Evolutionary conservation across 2,329 filamentous ascomycete genomes (phyloP), one percentile per base, ranked within the genome.

Genomic region (Dryadomyces sulphureus): DNA sequence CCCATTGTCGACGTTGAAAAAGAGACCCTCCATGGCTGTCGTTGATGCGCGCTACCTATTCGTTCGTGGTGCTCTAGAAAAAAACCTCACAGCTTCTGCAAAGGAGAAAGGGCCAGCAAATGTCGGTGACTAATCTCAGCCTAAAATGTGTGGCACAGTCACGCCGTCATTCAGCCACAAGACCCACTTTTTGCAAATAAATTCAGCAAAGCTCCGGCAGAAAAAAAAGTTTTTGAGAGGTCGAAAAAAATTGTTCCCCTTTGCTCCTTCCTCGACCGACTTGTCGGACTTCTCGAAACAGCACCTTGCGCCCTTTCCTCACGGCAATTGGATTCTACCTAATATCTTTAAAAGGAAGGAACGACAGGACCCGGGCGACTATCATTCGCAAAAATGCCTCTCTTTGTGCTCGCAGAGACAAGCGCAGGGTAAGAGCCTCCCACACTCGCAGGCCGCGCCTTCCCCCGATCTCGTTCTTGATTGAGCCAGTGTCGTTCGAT

Each of bases 1-100:
- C 83, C 89, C 89, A 66, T 86, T 89, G 66, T 93, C 88, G 52
- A 90, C 84, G 68, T 95, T 95, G 69, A 92, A 95, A 58, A 88
- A 82, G 40, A 95, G 79, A 49, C 88, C 88, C 72, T 94, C 88
- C 88, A 94, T 94, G 49, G 35, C 42, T 45, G 27, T 44, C 38
- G 45, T 49, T 43, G 46, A 46, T 50, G 49, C 42, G 21, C 27
- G 27, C 27, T 20, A 21, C 19, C 48, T 47, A 40, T 42, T 25
- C 32, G 21, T 22, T 17, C 42, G n/a, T n/a, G n/a, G n/a, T n/a
- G n/a, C n/a, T n/a, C n/a, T n/a, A n/a, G n/a, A n/a, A 38, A 45
- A 45, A 45, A 45, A 32, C 30, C 43, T 22, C 43, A 45, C 16
- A 17, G 8, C 34, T 38, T 34, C 43, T 45, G 20, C 9, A 8